Evolutionary conservation across 1,139 yeast genomes (phyloP), one percentile per base, ranked within the genome.

Genomic region (Geotrichum citri-aurantii): DNA sequence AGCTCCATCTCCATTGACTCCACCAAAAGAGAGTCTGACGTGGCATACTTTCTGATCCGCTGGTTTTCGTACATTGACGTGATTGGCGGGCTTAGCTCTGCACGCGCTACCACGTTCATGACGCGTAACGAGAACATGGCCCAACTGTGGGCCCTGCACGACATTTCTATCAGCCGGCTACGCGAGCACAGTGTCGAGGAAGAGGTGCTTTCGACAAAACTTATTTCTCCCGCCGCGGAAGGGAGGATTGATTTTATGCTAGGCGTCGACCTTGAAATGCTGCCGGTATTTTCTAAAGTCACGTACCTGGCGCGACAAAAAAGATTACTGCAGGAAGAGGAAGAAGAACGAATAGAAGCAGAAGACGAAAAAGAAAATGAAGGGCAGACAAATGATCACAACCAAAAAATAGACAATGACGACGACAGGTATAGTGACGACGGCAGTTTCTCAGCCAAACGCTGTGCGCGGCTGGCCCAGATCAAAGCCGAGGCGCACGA

Each of bases 41-140:
- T 84, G 12, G 72, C 83, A 0, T 84, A 78, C 64, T 87, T 88
- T 66, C 73, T 88, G 58, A 77, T 83, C 68, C 73, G 93, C 59
- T 85, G 92, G 87, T 85, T 84, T 67, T 86, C 85, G 0, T 88
- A 85, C 65, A 75, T 85, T 52, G 92, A 86, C 65, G 82, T 85
- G 1, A 78, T 87, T 48, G 89, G 91, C 0, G 80, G 85, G 1
- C 72, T 86, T 40, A 65, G 69, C 31, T 67, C 72, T 3, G 62
- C 67, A 23, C 54, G 64, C 21, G 70, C 71, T 1, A 61, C 67
- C 2, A 66, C 73, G 2, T 63, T 67, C 14, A 58, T 68, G 24
- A 62, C 66, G 2, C 64, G 64, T 19, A 64, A 65, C 26, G 68
- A 64, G 44, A 55, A 65, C 31, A 64, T 64, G 46, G 65, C 69